phyloP scores from a whole-genome alignment of 1,139 yeast species.

The Kodamaea suecica region DNA sequence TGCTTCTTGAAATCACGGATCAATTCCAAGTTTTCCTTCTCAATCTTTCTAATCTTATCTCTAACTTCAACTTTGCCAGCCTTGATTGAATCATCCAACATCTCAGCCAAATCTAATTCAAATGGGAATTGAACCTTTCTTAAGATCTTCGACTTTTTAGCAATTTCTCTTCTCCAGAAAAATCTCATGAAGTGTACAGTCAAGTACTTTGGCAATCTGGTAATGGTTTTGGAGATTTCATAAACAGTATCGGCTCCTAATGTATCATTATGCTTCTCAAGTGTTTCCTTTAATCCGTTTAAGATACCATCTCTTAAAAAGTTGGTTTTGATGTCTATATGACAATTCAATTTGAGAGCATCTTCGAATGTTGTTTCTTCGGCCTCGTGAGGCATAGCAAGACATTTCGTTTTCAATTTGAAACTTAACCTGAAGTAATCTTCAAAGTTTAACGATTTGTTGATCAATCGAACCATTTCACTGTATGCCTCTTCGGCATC shows the following conservation, averaged over 20 bases:
- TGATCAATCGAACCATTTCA: constrained; percentile 60
- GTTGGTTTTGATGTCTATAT: constrained; percentile 80
- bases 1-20: constrained; percentile 73
- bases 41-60: constrained; percentile 73
- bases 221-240: constrained; percentile 64
- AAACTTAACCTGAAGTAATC: constrained; percentile 64
- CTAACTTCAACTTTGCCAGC: constrained; percentile 65
- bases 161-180: constrained; percentile 92
- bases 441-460: constrained; percentile 48
- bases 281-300: constrained; percentile 68
- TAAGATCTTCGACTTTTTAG: constrained; percentile 86
- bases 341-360: constrained; percentile 76
- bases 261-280: constrained; percentile 73
- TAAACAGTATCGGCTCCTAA: constrained; percentile 70
- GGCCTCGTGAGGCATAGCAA: constrained; percentile 58
- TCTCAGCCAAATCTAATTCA: constrained; percentile 82
- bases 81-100: constrained; percentile 74
- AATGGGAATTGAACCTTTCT: constrained; percentile 94
- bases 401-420: constrained; percentile 57
- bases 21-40: constrained; percentile 71
- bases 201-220: constrained; percentile 80
- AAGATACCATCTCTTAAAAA: constrained; percentile 83
- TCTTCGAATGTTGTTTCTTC: constrained; percentile 48
- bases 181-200: constrained; percentile 92
- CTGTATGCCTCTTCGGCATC: constrained; percentile 98